Percentiles rank a stretch among this genome's conserved stretches.
Evolutionary conservation across 192 early-diverging fungal species (phyloP).

Genomic region (Coemansia sp.): DNA sequence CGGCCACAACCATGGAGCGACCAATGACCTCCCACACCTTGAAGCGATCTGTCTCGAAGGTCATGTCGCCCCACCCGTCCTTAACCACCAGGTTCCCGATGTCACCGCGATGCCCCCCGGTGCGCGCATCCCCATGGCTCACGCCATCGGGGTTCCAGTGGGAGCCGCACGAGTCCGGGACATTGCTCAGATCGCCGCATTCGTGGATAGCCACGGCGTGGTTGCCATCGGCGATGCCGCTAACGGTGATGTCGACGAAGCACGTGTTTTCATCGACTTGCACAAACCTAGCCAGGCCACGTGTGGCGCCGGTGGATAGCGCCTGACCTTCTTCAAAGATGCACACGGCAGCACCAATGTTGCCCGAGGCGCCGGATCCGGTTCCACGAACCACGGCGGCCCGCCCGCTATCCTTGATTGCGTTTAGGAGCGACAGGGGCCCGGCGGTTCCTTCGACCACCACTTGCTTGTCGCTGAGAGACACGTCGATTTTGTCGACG

Average conservation of each 20-base stretch:
- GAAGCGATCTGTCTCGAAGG: slow-evolving; percentile 70
- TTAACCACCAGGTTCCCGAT: slow-evolving; percentile 68
- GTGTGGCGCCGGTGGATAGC: background rate
- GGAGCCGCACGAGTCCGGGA: slow-evolving; percentile 49
- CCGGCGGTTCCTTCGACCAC: slow-evolving; percentile 66
- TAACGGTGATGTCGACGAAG: slow-evolving; percentile 81
- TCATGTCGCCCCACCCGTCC: slow-evolving; percentile 75
- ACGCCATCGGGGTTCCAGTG: slow-evolving; percentile 33
- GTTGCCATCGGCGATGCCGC: slow-evolving; percentile 64
- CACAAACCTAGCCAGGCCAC: slow-evolving; percentile 80
- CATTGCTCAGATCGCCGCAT: slow-evolving; percentile 70
- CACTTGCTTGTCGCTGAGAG: slow-evolving; percentile 72
- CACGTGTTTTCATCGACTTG: slow-evolving; percentile 72
- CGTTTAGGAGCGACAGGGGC: slow-evolving; percentile 60
- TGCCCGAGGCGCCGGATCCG: slow-evolving; percentile 58
- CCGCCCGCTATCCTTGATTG: slow-evolving; percentile 74
- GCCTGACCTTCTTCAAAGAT: slow-evolving; percentile 73
- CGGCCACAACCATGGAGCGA: slow-evolving; percentile 74
- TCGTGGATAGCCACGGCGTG: slow-evolving; percentile 79
- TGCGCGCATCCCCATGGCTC: slow-evolving; percentile 22
- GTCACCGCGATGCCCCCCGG: slow-evolving; percentile 61
- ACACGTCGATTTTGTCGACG: slow-evolving; percentile 66
- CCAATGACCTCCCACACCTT: slow-evolving; percentile 93
- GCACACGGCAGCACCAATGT: slow-evolving; percentile 87
- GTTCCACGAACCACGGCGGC: slow-evolving; percentile 78